These are phyloP conservation scores for Globisporangium cederbergense DNA, from an alignment of 352 stramenopile genomes.

Conservation along the genomic window DNA sequence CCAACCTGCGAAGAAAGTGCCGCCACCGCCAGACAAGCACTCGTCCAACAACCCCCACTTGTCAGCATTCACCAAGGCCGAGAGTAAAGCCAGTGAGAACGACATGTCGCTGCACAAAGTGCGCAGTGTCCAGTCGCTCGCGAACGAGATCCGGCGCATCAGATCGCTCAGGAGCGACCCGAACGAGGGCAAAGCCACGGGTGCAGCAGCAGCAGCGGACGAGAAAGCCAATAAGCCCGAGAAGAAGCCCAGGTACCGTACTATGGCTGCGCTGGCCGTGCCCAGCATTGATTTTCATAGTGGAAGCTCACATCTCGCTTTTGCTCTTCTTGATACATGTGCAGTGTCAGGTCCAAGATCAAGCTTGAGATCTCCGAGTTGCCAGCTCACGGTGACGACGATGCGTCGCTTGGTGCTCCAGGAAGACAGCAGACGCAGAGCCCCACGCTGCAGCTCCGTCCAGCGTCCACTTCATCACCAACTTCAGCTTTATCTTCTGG, in stretches of 20 bases:
- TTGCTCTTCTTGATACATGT: neutral
- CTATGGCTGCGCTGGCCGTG: neutral
- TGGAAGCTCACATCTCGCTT: too few species aligned
- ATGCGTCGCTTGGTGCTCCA: slow-evolving; percentile 15
- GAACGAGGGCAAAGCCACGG: slow-evolving; percentile 17
- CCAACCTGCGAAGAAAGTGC: slow-evolving; percentile 42
- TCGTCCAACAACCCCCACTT: slow-evolving; percentile 17
- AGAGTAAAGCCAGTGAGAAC: slow-evolving; percentile 32
- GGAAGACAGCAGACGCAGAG: slow-evolving; percentile 40
- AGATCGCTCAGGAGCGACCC: slow-evolving; percentile 48
- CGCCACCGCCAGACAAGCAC: slow-evolving; percentile 37
- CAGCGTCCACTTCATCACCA: slow-evolving; percentile 33
- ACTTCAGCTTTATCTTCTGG: slow-evolving; percentile 33
- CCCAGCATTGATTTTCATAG: neutral
- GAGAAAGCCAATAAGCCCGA: slow-evolving; percentile 40
- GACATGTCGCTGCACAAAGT: slow-evolving; percentile 52
- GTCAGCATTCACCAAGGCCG: slow-evolving; percentile 18
- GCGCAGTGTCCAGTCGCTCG: slow-evolving; percentile 74
- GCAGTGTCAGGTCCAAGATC: slow-evolving; percentile 53
- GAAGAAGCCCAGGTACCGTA: slow-evolving; percentile 44
- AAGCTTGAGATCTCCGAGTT: slow-evolving; percentile 70
- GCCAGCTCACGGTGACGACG: slow-evolving; percentile 25
- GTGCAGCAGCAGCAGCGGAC: slow-evolving; percentile 17
- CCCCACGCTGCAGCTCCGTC: slow-evolving; percentile 34
- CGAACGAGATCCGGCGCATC: slow-evolving; percentile 77